Evolutionary conservation across 1,284 basidiomycete genomes (phyloP).

Genomic region (Boletus sp.): DNA sequence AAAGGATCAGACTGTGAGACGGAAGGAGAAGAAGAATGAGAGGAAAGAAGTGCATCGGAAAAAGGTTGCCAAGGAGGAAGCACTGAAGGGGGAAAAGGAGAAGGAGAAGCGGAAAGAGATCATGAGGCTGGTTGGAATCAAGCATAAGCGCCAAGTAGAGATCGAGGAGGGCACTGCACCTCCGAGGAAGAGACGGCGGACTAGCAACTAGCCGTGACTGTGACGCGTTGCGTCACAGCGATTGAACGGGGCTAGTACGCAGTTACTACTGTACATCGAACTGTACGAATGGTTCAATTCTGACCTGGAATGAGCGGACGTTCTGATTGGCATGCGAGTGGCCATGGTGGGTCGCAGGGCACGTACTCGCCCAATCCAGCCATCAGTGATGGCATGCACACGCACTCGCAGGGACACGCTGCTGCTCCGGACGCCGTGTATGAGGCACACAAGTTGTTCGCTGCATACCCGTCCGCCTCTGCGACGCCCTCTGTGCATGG

Average conservation of each 20-base stretch:
- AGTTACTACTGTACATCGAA: not conserved
- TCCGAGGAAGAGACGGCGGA: constrained; percentile 50
- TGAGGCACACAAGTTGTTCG: constrained; percentile 58
- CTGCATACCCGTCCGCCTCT: constrained; percentile 64
- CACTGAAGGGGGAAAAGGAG: constrained; percentile 63
- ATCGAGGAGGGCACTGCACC: constrained; percentile 45
- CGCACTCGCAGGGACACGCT: constrained; percentile 13
- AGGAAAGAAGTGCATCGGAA: constrained; percentile 60
- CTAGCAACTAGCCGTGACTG: constrained; percentile 21
- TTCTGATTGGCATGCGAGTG: constrained; percentile 26
- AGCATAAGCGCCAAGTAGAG: constrained; percentile 63
- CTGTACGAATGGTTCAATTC: constrained; percentile 4
- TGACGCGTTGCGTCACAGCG: constrained; percentile 22
- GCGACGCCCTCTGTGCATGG: constrained; percentile 67
- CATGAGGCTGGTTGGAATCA: constrained; percentile 72
- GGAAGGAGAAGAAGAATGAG: constrained; percentile 83
- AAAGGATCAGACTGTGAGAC: constrained; percentile 77
- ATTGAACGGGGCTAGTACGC: no score
- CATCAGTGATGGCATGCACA: not conserved
- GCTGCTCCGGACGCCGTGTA: constrained; percentile 45
- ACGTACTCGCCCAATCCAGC: constrained; percentile 18
- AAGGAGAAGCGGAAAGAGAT: constrained; percentile 78
- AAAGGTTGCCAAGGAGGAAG: constrained; percentile 70
- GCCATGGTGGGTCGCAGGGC: constrained; percentile 14
- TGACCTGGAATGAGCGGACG: constrained; percentile 23